Evolutionary conservation across 1,284 basidiomycete genomes (phyloP), one percentile per base, ranked within the genome.

Genomic region (Caloboletus firmus): DNA sequence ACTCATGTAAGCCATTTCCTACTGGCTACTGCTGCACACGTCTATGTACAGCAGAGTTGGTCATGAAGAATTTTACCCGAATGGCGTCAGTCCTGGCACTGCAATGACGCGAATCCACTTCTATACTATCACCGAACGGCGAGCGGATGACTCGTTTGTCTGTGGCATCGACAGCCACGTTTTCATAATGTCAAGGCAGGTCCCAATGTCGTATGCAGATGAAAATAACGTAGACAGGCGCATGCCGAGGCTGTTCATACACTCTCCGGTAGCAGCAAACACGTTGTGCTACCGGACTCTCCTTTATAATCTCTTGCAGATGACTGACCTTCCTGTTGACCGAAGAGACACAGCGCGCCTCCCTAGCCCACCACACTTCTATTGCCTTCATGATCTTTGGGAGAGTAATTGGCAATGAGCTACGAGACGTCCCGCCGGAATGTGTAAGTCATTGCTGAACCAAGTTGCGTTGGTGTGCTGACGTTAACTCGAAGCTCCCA

Each of bases 351-450:
- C 56, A 50, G 37, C 53, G 57, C 44, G 32, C 45, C 42, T 52
- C 43, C 53, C 43, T 51, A 34, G 48, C 49, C 36, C 37, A 51
- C 59, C 59, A 63, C 52, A 54, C 41, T 57, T 55, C 53, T 51
- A 35, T 54, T 42, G 22, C 49, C 49, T 49, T 44, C 55, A 70
- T 69, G 65, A 58, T 55, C 49, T 62, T 60, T 62, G 68, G 64
- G 43, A 70, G 69, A 58, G 61, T 69, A 50, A 59, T 69, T 43
- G 67, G 71, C 41, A 57, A 56, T 42, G 69, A 72, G 44, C 66
- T 69, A 37, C 65, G 70, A 45, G 67, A 62, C 42, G 49, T 69
- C 42, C 71, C 69, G 1, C 68, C 57, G 7, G 65, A 64, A 45
- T 61, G 51, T 52, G 71, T 72, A 49, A 63, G 71, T 57, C 39